These are phyloP conservation scores for Papiliotrema flavescens DNA, from an alignment of 1,284 basidiomycete species.

Conservation along the genomic window DNA sequence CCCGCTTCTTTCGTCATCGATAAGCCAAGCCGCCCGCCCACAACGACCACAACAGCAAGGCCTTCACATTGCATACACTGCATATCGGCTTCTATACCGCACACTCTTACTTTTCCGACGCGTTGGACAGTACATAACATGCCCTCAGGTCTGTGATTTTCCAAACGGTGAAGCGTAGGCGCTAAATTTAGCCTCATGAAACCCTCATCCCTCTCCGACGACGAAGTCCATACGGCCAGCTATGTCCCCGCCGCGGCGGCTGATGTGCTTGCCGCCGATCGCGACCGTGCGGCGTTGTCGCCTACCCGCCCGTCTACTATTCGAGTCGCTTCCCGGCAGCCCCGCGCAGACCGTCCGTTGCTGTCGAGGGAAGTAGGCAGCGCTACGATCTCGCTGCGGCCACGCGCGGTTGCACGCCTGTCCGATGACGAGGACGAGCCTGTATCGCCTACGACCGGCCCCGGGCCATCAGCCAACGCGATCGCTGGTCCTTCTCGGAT, in stretches of 20 bases:
- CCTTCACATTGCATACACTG: not conserved
- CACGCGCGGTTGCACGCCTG: conserved; percentile 31
- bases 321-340: not conserved
- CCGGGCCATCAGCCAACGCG: not conserved
- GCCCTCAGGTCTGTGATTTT: too few relatives aligned
- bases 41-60: not conserved
- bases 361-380: conserved; percentile 23
- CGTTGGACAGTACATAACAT: too few relatives aligned
- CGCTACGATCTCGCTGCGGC: conserved; percentile 31
- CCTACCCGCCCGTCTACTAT: too few relatives aligned
- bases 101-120: too few relatives aligned
- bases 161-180: too few relatives aligned
- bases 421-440: not conserved
- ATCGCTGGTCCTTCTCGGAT: not conserved
- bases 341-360: conserved; percentile 10
- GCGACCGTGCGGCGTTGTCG: too few relatives aligned
- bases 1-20: not conserved
- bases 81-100: too few relatives aligned
- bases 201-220: not conserved
- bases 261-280: too few relatives aligned
- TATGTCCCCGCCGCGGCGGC: not conserved
- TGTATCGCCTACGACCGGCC: not conserved
- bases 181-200: not conserved
- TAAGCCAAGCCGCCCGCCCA: not conserved
- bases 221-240: not conserved